A percentile compares a stretch with the other conserved stretches of the same genome.
These are phyloP conservation scores for Claviceps quebecensis DNA, from an alignment of 2,329 filamentous ascomycete species.

Conservation along the genomic window DNA sequence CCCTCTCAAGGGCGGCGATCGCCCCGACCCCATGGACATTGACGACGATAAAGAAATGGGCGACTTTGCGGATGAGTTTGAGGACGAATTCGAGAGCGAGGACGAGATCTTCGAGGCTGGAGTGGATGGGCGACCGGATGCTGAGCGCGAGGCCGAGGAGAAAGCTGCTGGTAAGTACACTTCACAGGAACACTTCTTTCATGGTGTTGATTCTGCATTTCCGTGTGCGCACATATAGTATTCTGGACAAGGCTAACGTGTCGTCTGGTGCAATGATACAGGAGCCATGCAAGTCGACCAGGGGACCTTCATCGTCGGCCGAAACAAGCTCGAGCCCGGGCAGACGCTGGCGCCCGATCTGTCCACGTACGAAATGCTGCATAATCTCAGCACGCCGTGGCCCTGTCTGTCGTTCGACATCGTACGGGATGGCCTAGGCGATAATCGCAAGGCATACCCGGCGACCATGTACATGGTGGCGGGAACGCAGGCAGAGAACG, in stretches of 20 bases:
- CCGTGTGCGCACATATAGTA: too few species aligned
- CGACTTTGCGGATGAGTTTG: constrained; percentile 92
- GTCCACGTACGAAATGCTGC: constrained; percentile 95
- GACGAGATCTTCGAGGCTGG: constrained; percentile 92
- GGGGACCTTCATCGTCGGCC: constrained; percentile 87
- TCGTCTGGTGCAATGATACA: background rate
- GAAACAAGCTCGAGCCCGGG: constrained; percentile 79
- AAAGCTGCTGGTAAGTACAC: constrained; percentile 37
- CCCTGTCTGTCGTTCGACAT: constrained; percentile 95
- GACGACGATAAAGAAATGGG: constrained; percentile 47
- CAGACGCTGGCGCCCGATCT: constrained; percentile 84
- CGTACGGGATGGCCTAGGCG: constrained; percentile 69
- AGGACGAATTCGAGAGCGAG: constrained; percentile 75
- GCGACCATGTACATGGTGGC: constrained; percentile 90
- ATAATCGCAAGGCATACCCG: constrained; percentile 84
- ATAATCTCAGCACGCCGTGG: constrained; percentile 88
- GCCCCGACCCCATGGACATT: constrained; percentile 52
- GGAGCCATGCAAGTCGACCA: constrained; percentile 82
- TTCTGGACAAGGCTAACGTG: background rate
- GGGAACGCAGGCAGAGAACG: constrained; percentile 77
- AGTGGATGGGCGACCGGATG: constrained; percentile 83
- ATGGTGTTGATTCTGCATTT: background rate
- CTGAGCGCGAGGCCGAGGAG: constrained; percentile 83
- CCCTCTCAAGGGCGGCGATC: constrained; percentile 46
- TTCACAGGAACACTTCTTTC: too few species aligned